Base-by-base conservation (phyloP, 1,139 yeast genomes). In the Pichia sp. region DNA sequence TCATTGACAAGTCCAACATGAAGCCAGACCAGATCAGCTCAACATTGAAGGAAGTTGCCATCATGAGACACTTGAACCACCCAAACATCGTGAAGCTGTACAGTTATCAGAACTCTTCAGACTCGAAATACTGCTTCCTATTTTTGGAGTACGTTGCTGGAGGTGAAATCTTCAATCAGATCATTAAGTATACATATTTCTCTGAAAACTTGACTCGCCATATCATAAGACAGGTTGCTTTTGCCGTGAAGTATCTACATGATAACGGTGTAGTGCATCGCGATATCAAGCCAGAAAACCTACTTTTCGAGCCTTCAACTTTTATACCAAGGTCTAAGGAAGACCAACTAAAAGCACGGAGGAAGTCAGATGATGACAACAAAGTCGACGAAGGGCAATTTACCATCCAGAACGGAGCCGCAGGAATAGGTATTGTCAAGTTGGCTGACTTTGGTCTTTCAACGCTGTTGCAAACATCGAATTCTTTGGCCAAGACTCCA, bases 201-300 rank as follows among this genome's bases (percentile, higher is more conserved):
- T 81, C 90, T 47, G 99, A 93, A 68, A 85, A 85, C 60, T 75
- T 93, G 54, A 77, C 96, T 7, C 77, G 95, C 47, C 98, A 92
- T 72, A 86, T 92, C n/a, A 87, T 93, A 58, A 72, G 78, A 45
- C 99, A 93, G 68, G 84, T 93, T 47, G 89, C 95, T 13, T 76
- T 84, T 51, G 93, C 98, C 0, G 79, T 93, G 26, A 81, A 83
- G 61, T 88, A 89, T 70, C 74, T 93, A 62, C 99, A 93, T 71
- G 83, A 82, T 59, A 84, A 82, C 52, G 96, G 96, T 51, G 85
- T 93, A 45, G 99, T 90, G 19, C 99, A 93, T 70, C 78, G 99
- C 54, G 99, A 93, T 70, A 87, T 93, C 62, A 93, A 93, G 69
- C 98, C 99, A 0, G 99, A 93, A 66, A 93, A 93, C 69, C 73